Evolutionary conservation across 2,329 filamentous ascomycete species (phyloP).

Genomic region (Leptodontidium sp.): DNA sequence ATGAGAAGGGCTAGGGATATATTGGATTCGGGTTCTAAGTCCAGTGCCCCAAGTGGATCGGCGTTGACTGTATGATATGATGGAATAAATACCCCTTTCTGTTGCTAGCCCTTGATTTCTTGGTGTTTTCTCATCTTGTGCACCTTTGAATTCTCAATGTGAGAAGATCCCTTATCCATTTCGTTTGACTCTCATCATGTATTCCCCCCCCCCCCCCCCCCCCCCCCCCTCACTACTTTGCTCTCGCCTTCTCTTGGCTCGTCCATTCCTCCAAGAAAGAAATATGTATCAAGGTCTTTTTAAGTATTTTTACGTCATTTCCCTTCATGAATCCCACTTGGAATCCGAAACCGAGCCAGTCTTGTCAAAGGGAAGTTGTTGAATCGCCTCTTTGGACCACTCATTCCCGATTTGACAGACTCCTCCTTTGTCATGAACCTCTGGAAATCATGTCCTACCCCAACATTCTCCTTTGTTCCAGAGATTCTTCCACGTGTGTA

Average conservation of each 20-base stretch:
- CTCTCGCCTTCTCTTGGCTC: no score
- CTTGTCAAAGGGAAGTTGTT: not conserved
- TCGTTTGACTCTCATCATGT: no score
- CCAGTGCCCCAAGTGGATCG: not conserved
- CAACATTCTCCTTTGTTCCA: not conserved
- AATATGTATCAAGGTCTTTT: not conserved
- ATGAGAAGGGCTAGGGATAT: slow-evolving; percentile 16
- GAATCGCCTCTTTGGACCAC: not conserved
- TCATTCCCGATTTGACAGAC: not conserved
- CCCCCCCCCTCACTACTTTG: no score
- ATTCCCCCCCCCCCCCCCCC: no score
- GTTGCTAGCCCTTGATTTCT: not conserved
- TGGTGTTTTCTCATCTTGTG: no score
- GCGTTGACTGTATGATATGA: slow-evolving; percentile 5
- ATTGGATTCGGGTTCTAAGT: not conserved
- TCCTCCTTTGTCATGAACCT: not conserved
- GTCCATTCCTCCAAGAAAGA: not conserved
- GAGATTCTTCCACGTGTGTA: not conserved
- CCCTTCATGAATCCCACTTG: not conserved
- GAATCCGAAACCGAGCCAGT: slow-evolving; percentile 2
- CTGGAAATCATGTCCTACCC: not conserved
- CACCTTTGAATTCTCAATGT: no score
- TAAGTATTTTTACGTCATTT: not conserved
- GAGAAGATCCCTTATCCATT: no score
- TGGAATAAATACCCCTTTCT: slow-evolving; percentile 17